These are phyloP conservation scores for Metschnikowia rubicola DNA, from an alignment of 805 yeast genomes.

Conservation along the genomic window DNA sequence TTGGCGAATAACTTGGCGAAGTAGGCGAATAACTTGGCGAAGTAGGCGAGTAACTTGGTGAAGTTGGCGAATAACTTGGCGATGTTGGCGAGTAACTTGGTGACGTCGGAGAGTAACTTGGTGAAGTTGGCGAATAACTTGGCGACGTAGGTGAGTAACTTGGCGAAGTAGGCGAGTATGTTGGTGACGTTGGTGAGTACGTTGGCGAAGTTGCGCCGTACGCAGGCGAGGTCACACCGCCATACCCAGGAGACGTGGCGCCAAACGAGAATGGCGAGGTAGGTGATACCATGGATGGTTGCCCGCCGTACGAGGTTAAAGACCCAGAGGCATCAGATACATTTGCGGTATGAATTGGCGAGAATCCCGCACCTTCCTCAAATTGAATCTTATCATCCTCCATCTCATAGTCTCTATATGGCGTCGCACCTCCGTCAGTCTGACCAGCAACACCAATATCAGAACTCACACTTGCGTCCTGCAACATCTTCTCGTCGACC, in stretches of 20 bases:
- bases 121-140: constrained; percentile 71
- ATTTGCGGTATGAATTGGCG: constrained; percentile 89
- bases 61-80: constrained; percentile 75
- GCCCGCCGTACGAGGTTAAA: constrained; percentile 84
- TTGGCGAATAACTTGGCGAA: constrained; percentile 66
- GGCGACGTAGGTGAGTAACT: constrained; percentile 78
- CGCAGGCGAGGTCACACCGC: constrained; percentile 47
- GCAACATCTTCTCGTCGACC: constrained; percentile 86
- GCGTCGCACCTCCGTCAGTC: constrained; percentile 80
- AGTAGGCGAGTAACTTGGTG: constrained; percentile 72
- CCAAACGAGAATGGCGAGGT: constrained; percentile 57
- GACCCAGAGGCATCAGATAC: constrained; percentile 76
- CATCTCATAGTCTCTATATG: constrained; percentile 69
- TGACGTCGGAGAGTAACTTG: constrained; percentile 62
- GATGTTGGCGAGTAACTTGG: constrained; percentile 76
- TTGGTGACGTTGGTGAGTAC: constrained; percentile 20
- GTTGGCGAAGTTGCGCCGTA: constrained; percentile 31
- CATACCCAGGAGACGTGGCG: constrained; percentile 48
- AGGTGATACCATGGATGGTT: constrained; percentile 46
- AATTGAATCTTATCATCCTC: constrained; percentile 58
- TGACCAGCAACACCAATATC: constrained; percentile 34
- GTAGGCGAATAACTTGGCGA: constrained; percentile 82
- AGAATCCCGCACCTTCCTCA: constrained; percentile 80
- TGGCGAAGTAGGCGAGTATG: constrained; percentile 69
- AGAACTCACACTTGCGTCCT: constrained; percentile 49